These are phyloP conservation scores for Fusarium albosuccineum DNA, from an alignment of 2,329 filamentous ascomycete genomes.

Conservation along the genomic window DNA sequence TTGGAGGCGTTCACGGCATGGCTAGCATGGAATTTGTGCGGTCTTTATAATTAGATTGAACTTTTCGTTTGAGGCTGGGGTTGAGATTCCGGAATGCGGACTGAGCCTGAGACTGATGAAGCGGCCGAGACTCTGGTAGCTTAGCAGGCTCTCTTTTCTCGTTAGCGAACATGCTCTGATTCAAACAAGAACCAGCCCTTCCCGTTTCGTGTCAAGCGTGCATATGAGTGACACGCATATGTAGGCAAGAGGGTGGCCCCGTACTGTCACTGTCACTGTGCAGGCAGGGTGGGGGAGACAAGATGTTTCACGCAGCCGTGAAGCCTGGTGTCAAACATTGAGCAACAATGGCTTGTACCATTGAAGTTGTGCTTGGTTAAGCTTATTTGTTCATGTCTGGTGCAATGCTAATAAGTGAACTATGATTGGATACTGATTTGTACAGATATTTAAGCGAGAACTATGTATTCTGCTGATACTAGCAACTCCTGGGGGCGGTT, in stretches of 20 bases:
- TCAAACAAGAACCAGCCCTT: not conserved
- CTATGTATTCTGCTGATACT: too few species aligned
- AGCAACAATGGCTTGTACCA: too few species aligned
- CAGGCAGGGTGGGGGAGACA: not conserved
- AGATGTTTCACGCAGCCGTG: not conserved
- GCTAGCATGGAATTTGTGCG: not conserved
- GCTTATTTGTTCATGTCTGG: too few species aligned
- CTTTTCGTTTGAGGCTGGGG: not conserved
- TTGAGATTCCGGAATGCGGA: not conserved
- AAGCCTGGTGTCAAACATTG: too few species aligned
- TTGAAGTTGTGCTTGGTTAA: too few species aligned
- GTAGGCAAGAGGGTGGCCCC: slow-evolving; percentile 22
- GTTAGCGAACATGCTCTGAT: slow-evolving; percentile 21
- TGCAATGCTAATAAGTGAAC: too few species aligned
- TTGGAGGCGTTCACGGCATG: not conserved
- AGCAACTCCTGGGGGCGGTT: not conserved
- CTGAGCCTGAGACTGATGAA: slow-evolving; percentile 1
- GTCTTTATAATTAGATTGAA: not conserved
- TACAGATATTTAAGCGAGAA: too few species aligned
- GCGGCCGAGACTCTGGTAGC: not conserved
- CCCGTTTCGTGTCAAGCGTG: slow-evolving; percentile 7
- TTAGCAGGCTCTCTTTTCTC: slow-evolving; percentile 3
- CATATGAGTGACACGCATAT: slow-evolving; percentile 27
- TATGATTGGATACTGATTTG: too few species aligned
- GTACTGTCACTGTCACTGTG: not conserved